Percentiles rank a stretch among this genome's conserved stretches.
Evolutionary conservation across 495 filamentous ascomycete genomes (phyloP).

Genomic region (Lineolata rhizophorae): DNA sequence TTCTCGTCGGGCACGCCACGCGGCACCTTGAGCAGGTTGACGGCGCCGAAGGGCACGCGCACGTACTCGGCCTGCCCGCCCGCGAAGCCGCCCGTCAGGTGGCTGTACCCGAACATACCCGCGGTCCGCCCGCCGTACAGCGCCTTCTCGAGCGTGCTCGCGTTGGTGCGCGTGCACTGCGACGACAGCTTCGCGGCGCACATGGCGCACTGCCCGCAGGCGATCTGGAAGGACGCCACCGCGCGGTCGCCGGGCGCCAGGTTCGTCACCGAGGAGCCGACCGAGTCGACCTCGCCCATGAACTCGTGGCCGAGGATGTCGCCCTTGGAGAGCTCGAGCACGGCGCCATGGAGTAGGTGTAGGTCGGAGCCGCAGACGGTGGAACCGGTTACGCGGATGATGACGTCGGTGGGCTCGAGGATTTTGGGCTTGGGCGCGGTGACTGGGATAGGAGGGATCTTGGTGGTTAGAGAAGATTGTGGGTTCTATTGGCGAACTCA

Average conservation of each 20-base stretch:
- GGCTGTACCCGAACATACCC: constrained; percentile 53
- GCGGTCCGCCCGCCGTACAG: constrained; percentile 45
- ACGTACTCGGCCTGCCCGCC: constrained; percentile 81
- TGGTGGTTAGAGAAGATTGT: background rate
- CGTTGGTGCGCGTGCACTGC: constrained; percentile 60
- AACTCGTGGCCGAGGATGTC: constrained; percentile 87
- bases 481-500: too few relatives aligned
- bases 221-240: constrained; percentile 74
- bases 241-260: constrained; percentile 53
- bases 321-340: constrained; percentile 55
- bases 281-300: constrained; percentile 55
- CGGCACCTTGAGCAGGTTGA: constrained; percentile 62
- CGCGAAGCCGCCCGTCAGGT: constrained; percentile 73
- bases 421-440: constrained; percentile 47
- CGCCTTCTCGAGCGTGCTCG: constrained; percentile 40
- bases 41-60: constrained; percentile 62
- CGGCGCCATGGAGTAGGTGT: constrained; percentile 50
- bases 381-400: constrained; percentile 64
- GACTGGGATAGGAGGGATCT: constrained; percentile 15
- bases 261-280: constrained; percentile 36
- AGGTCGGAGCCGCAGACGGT: constrained; percentile 80
- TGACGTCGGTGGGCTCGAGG: constrained; percentile 53
- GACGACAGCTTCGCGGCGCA: constrained; percentile 56
- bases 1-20: constrained; percentile 75
- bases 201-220: constrained; percentile 54